Conservation (phyloP, 106 monocot species). For the Dendrobium huoshanense region DNA sequence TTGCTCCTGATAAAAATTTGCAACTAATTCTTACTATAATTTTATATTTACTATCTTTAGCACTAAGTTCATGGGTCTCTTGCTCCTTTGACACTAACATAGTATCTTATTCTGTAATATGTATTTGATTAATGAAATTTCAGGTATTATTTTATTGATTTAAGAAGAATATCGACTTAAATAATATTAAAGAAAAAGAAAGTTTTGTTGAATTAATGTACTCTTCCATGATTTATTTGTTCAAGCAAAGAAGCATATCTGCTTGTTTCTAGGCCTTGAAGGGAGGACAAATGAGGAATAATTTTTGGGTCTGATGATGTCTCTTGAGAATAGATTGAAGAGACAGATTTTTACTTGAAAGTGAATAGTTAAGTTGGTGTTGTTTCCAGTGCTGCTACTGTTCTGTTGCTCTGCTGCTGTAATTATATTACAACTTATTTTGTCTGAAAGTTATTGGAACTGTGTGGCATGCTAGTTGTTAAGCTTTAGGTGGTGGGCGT, state of each 20-base stretch:
- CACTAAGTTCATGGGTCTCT: too few species aligned
- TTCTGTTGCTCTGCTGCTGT: background rate
- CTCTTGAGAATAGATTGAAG: background rate
- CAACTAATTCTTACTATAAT: too few species aligned
- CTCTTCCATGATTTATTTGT: background rate
- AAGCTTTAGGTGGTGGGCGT: background rate
- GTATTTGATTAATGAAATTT: too few species aligned
- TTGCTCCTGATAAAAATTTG: too few species aligned
- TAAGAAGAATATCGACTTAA: too few species aligned
- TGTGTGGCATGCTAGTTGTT: slow-evolving; percentile 1
- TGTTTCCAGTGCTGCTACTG: background rate
- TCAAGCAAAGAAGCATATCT: background rate
- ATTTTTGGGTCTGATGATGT: slow-evolving; percentile 6
- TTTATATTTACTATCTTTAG: too few species aligned
- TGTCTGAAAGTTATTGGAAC: background rate
- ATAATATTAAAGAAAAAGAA: too few species aligned
- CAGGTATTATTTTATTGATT: too few species aligned
- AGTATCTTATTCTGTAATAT: too few species aligned
- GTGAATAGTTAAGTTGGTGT: background rate
- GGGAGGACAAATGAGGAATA: background rate
- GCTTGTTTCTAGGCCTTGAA: background rate
- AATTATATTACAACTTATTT: background rate
- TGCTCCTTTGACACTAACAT: too few species aligned
- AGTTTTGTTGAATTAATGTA: background rate
- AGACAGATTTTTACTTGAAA: background rate